A percentile compares a stretch with the other conserved stretches of the same genome.
These are phyloP conservation scores for Vigna radiata DNA, from an alignment of 306 rosid genomes.

Conservation along the genomic window DNA sequence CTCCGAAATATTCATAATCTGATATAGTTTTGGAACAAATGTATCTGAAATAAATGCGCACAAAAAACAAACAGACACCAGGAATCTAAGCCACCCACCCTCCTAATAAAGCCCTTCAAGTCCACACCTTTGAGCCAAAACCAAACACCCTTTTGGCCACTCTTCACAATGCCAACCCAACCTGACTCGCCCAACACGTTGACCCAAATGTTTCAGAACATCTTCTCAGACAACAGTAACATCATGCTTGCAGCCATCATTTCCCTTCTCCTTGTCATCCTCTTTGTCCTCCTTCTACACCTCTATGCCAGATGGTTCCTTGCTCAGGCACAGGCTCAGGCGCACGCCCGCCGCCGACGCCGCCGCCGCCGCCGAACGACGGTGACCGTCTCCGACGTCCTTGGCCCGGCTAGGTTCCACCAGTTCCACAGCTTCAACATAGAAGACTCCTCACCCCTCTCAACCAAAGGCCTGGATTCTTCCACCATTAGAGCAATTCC, in stretches of 20 bases:
- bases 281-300: constrained; percentile 93
- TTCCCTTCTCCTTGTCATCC: constrained; percentile 77
- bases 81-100: not conserved
- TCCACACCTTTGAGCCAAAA: constrained; percentile 14
- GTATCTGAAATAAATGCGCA: not conserved
- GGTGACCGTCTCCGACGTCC: constrained; percentile 61
- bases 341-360: constrained; percentile 49
- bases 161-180: constrained; percentile 50
- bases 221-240: constrained; percentile 80
- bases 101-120: constrained; percentile 34
- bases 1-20: not conserved
- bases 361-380: constrained; percentile 59
- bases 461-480: constrained; percentile 76
- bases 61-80: constrained; percentile 7
- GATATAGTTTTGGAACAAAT: not conserved
- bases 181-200: constrained; percentile 48
- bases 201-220: constrained; percentile 51
- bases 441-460: constrained; percentile 51
- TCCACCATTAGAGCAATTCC: constrained; percentile 66
- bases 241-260: constrained; percentile 85
- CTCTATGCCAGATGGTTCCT: constrained; percentile 89
- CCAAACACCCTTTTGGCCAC: constrained; percentile 30
- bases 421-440: constrained; percentile 57
- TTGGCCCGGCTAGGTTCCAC: constrained; percentile 65
- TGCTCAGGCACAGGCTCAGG: constrained; percentile 56